Conservation (phyloP, 257 asterid species). For the Plantago major region DNA sequence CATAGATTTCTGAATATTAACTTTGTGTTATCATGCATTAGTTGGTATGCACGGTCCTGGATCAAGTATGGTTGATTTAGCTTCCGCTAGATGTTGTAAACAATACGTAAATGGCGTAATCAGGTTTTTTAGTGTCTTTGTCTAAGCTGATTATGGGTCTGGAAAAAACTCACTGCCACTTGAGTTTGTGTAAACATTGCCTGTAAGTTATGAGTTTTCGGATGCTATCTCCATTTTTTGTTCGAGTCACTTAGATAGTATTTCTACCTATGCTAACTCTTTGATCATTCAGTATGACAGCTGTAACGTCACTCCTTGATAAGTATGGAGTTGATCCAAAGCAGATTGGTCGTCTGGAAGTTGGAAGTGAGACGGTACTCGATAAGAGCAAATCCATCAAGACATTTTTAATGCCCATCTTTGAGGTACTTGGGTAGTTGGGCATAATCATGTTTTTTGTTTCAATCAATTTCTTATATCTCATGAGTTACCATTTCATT, state of each 20-base stretch:
- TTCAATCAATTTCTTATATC: background rate
- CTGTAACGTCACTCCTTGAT: slow-evolving; percentile 83
- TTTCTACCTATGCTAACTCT: slow-evolving; percentile 10
- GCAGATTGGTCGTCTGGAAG: slow-evolving; percentile 94
- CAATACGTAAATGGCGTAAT: no score
- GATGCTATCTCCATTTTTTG: background rate
- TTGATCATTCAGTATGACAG: slow-evolving; percentile 76
- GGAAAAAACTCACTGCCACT: no score
- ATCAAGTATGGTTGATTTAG: no score
- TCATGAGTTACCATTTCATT: background rate
- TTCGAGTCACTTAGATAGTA: background rate
- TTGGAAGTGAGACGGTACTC: slow-evolving; percentile 95
- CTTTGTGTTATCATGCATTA: background rate
- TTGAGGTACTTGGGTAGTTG: slow-evolving; percentile 60
- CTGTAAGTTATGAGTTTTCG: background rate
- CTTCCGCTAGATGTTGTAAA: no score
- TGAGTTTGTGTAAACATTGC: no score
- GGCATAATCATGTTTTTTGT: slow-evolving; percentile 5
- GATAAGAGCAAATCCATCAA: slow-evolving; percentile 99
- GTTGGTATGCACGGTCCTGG: background rate
- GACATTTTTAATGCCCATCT: slow-evolving; percentile 93
- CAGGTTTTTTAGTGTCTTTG: no score
- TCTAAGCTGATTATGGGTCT: no score
- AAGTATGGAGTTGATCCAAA: slow-evolving; percentile 79
- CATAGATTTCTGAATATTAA: background rate